Evolutionary conservation across 805 yeast species (phyloP).

Genomic region (Nematodospora valgi): DNA sequence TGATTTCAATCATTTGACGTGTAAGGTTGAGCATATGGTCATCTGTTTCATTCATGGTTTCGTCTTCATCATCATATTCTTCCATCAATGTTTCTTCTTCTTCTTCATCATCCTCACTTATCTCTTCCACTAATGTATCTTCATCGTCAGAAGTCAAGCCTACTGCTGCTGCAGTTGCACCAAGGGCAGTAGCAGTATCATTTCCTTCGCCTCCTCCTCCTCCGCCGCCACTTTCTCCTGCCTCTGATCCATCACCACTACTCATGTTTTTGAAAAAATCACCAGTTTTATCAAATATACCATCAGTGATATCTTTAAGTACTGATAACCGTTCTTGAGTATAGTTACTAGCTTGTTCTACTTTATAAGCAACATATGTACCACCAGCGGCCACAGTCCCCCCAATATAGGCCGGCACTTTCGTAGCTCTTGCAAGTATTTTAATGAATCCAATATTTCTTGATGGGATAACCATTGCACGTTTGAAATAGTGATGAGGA

Average conservation of each 20-base stretch:
- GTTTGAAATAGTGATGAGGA: neutral
- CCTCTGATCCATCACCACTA: slow-evolving; percentile 25
- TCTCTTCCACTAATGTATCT: slow-evolving; percentile 19
- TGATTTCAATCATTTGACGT: slow-evolving; percentile 93
- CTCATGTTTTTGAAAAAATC: slow-evolving; percentile 37
- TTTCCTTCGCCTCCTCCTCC: slow-evolving; percentile 26
- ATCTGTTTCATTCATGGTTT: slow-evolving; percentile 53
- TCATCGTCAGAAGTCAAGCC: slow-evolving; percentile 31
- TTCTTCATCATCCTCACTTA: slow-evolving; percentile 26
- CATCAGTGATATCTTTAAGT: slow-evolving; percentile 60
- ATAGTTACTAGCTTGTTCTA: slow-evolving; percentile 77
- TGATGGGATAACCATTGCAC: slow-evolving; percentile 2
- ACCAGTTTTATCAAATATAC: slow-evolving; percentile 46
- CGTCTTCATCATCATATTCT: slow-evolving; percentile 43
- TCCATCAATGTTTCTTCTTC: slow-evolving; percentile 47
- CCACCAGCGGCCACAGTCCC: slow-evolving; percentile 95
- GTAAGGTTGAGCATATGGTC: slow-evolving; percentile 87
- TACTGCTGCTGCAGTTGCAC: slow-evolving; percentile 58
- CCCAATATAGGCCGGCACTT: slow-evolving; percentile 79
- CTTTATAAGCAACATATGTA: slow-evolving; percentile 85
- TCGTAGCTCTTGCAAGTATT: slow-evolving; percentile 50
- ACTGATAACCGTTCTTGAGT: slow-evolving; percentile 64
- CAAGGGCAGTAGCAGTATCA: slow-evolving; percentile 38
- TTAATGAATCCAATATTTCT: slow-evolving; percentile 40
- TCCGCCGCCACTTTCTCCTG: slow-evolving; percentile 14